Base-by-base conservation (phyloP, 331 rosid species). In the Prunus yedoensis region DNA sequence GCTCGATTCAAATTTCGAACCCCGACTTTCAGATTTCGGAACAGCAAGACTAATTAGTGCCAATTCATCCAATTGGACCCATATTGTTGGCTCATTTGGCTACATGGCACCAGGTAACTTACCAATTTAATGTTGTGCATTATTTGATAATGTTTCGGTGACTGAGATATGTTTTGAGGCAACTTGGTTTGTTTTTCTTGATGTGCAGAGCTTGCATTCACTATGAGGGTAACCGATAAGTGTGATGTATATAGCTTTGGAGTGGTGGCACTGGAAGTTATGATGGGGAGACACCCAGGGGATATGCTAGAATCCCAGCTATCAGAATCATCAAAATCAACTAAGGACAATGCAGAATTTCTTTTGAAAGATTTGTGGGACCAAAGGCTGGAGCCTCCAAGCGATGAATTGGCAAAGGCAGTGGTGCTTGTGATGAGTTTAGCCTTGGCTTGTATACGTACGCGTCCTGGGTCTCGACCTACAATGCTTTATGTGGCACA, bases 21-120 rank as follows among this genome's bases (percentile, higher is more conserved):
- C 93, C 0, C 85, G 54, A 14, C 83, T 89, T 15, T 83, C 94
- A 1, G 92, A 91, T 82, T 91, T 91, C 49, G 97, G 96, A 63
- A 87, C 79, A 3, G 91, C 97, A 45, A 88, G 82, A 79, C 72
- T 88, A 1, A 35, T 35, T 35, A 56, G 61, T 56, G 1, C 2
- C 10, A 10, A 56, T 56, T 56, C 61, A 56, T 20, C 28, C 28
- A 20, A 56, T 0, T 56, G 61, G 15, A 56, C 61, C 1, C 12
- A 56, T 10, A 56, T 56, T 56, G 61, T 20, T 56, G 61, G 61
- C 10, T 20, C 61, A 3, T 9, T 20, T 3, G 30, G 61, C 2
- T 56, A 56, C 30, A 56, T 56, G 61, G 61, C 61, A 20, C 61
- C 61, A 20, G 61, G 61, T 56, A 56, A 56, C 20, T 13, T 1